These are phyloP conservation scores for Skeletonema potamos DNA, from an alignment of 108 stramenopile genomes.

Conservation along the genomic window DNA sequence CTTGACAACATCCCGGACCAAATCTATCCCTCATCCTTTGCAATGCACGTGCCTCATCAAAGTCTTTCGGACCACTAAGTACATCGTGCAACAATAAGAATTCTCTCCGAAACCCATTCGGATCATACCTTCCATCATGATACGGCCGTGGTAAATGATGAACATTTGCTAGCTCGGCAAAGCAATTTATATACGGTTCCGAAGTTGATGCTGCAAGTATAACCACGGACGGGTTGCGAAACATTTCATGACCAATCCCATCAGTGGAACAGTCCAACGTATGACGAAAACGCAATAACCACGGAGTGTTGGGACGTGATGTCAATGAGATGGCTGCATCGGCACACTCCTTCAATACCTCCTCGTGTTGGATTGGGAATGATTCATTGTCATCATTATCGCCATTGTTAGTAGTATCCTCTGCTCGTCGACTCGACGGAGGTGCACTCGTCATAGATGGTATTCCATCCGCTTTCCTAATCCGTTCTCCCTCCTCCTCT, in stretches of 20 bases:
- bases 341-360: slow-evolving; percentile 47
- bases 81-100: slow-evolving; percentile 82
- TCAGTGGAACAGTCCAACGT: slow-evolving; percentile 71
- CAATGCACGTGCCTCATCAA: slow-evolving; percentile 44
- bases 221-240: slow-evolving; percentile 32
- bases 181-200: slow-evolving; percentile 29
- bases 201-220: slow-evolving; percentile 35
- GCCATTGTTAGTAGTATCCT: background rate
- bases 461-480: slow-evolving; percentile 22
- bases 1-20: slow-evolving; percentile 61
- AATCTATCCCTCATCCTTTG: slow-evolving; percentile 55
- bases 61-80: slow-evolving; percentile 54
- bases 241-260: slow-evolving; percentile 47
- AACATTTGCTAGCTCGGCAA: slow-evolving; percentile 45
- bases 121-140: slow-evolving; percentile 67
- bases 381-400: slow-evolving; percentile 17
- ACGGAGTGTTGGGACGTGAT: slow-evolving; percentile 59
- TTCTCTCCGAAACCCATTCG: slow-evolving; percentile 60
- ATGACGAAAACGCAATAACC: slow-evolving; percentile 68
- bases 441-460: slow-evolving; percentile 22
- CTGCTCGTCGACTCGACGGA: background rate
- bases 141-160: slow-evolving; percentile 69
- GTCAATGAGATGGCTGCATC: slow-evolving; percentile 71
- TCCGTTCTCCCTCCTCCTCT: slow-evolving; percentile 22
- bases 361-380: slow-evolving; percentile 24